Percentiles rank a stretch among this genome's conserved stretches.
These are phyloP conservation scores for Sporothrix brasiliensis DNA, from an alignment of 2,329 filamentous ascomycete species.

Conservation along the genomic window DNA sequence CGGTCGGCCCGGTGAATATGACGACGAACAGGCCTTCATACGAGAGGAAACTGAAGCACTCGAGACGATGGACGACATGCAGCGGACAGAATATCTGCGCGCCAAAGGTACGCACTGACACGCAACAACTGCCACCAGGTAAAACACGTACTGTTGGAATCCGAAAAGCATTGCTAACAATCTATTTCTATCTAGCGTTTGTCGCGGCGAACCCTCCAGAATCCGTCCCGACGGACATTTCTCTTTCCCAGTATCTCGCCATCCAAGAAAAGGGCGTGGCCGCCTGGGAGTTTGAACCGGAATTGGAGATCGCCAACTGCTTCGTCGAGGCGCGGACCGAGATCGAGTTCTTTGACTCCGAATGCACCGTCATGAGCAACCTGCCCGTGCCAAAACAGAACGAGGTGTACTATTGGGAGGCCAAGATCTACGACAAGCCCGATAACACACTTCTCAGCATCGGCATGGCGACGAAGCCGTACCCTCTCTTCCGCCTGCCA, in stretches of 20 bases:
- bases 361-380: conserved; percentile 96
- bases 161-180: background rate
- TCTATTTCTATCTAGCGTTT: conserved; percentile 65
- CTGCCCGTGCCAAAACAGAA: conserved; percentile 97
- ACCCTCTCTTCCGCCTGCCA: conserved; percentile 89
- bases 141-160: background rate
- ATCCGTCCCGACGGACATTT: conserved; percentile 94
- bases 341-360: conserved; percentile 98
- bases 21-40: conserved; percentile 93
- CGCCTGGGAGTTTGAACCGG: conserved; percentile 99
- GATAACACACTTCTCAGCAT: conserved; percentile 85
- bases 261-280: conserved; percentile 99
- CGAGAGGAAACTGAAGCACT: conserved; percentile 94
- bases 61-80: conserved; percentile 92
- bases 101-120: conserved; percentile 74
- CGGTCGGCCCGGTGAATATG: conserved; percentile 90
- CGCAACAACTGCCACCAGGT: background rate
- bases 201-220: conserved; percentile 93
- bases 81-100: conserved; percentile 85
- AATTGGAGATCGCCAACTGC: conserved; percentile 97
- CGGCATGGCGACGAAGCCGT: conserved; percentile 94
- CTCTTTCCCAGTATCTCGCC: conserved; percentile 92
- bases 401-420: conserved; percentile 99
- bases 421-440: conserved; percentile 97
- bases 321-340: conserved; percentile 96